Conservation (phyloP, 1,284 basidiomycete genomes). For the Schizopora paradoxa region DNA sequence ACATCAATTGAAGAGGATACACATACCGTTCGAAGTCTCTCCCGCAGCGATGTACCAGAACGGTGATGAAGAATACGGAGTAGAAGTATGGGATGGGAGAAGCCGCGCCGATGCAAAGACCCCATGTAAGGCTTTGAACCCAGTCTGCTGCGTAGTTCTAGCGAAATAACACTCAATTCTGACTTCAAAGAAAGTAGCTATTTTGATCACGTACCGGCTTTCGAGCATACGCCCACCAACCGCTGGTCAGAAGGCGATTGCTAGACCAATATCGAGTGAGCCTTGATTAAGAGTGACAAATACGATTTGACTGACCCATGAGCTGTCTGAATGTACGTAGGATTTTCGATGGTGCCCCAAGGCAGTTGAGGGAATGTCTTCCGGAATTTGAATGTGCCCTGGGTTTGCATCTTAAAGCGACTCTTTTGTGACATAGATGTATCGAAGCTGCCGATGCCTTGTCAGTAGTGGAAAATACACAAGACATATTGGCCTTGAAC, state of each 20-base stretch:
- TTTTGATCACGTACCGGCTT: constrained; percentile 60
- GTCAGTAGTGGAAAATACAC: constrained; percentile 17
- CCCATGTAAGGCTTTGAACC: constrained; percentile 89
- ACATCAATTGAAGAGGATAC: neutral
- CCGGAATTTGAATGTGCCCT: constrained; percentile 82
- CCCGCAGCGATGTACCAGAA: constrained; percentile 82
- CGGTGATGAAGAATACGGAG: constrained; percentile 87
- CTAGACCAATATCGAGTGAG: constrained; percentile 32
- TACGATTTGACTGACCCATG: constrained; percentile 59
- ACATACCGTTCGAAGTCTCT: constrained; percentile 86
- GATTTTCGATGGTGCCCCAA: constrained; percentile 81
- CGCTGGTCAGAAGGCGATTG: constrained; percentile 79
- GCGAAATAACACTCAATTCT: constrained; percentile 8
- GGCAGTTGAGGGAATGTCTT: constrained; percentile 95
- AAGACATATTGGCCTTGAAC: constrained; percentile 25
- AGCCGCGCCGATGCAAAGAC: constrained; percentile 75
- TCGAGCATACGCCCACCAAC: constrained; percentile 88
- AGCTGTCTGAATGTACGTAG: constrained; percentile 88
- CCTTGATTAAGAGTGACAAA: constrained; percentile 15
- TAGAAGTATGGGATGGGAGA: constrained; percentile 95
- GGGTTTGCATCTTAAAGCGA: constrained; percentile 95
- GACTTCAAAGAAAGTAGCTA: neutral
- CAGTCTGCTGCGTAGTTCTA: constrained; percentile 87
- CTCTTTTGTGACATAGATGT: constrained; percentile 97
- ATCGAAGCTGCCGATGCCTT: constrained; percentile 64